A percentile compares a stretch with the other conserved stretches of the same genome.
Conservation (phyloP, 352 stramenopile genomes). For the Halophytophthora batemanensis region DNA sequence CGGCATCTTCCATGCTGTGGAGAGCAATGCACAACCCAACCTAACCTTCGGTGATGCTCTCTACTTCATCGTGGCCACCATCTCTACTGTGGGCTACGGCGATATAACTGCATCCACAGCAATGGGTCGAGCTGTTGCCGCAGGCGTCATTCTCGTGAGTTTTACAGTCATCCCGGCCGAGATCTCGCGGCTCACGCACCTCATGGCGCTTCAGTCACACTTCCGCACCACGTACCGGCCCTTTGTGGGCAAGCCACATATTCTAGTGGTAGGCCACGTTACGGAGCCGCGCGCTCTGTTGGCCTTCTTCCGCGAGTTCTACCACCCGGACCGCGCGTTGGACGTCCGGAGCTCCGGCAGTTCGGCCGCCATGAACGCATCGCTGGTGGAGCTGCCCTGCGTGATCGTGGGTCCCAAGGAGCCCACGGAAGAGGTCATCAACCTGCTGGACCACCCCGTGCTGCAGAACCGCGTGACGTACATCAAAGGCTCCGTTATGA, state of each 20-base stretch:
- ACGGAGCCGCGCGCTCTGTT: conserved; percentile 45
- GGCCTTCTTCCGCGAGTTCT: conserved; percentile 65
- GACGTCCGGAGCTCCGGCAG: conserved; percentile 8
- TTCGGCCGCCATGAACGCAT: conserved; percentile 19
- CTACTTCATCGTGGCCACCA: conserved; percentile 62
- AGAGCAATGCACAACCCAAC: conserved; percentile 26
- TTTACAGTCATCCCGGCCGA: conserved; percentile 60
- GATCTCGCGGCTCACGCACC: conserved; percentile 44
- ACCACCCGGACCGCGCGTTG: conserved; percentile 52
- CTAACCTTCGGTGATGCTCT: conserved; percentile 57
- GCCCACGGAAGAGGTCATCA: conserved; percentile 46
- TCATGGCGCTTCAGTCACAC: conserved; percentile 62
- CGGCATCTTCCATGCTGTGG: conserved; percentile 54
- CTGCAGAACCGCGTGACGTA: conserved; percentile 58
- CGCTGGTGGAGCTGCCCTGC: conserved; percentile 42
- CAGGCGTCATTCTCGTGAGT: conserved; percentile 50
- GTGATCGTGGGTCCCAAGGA: conserved; percentile 55
- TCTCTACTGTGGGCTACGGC: conserved; percentile 54
- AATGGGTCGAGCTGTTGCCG: conserved; percentile 34
- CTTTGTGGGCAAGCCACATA: conserved; percentile 47
- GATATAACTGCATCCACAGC: conserved; percentile 48
- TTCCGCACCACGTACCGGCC: conserved; percentile 60
- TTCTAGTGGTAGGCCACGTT: conserved; percentile 54
- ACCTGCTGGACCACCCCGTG: conserved; percentile 54
- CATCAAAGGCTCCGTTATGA: conserved; percentile 68